These are phyloP conservation scores for Uronychia setigera DNA, from an alignment of 73 alveolate species.

Conservation along the genomic window DNA sequence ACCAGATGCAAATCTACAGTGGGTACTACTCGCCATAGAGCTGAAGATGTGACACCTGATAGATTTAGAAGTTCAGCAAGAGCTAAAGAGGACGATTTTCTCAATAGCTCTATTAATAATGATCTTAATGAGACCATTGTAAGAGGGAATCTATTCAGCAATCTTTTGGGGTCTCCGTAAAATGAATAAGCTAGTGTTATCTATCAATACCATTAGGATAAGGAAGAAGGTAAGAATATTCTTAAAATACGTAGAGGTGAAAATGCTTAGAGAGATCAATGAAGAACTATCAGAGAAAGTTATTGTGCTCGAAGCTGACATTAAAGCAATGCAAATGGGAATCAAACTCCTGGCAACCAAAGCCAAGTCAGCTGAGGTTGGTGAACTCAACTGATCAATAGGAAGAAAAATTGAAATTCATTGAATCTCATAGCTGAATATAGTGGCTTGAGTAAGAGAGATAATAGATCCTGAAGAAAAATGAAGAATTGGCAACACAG, in stretches of 20 bases:
- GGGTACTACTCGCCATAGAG: too few species aligned
- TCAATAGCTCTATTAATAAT: neutral
- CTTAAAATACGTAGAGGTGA: neutral
- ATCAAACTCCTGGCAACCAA: neutral
- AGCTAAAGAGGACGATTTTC: neutral
- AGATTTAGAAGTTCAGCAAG: neutral
- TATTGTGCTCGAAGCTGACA: neutral
- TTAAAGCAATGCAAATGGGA: neutral
- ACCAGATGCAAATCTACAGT: too few species aligned
- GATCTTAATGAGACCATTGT: neutral
- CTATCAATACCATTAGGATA: neutral
- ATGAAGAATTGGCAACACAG: neutral
- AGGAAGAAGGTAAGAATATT: neutral
- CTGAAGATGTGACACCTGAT: neutral
- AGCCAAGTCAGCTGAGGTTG: neutral
- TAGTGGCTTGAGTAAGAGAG: neutral
- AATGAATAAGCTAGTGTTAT: neutral
- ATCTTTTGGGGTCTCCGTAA: neutral
- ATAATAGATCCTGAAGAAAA: neutral
- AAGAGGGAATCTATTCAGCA: too few species aligned
- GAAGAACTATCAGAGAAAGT: neutral
- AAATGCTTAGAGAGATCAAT: neutral
- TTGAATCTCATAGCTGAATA: neutral
- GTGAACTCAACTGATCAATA: neutral
- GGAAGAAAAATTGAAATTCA: neutral